Base-by-base conservation (phyloP, 352 stramenopile genomes). In the Pythium scleroteichum region DNA sequence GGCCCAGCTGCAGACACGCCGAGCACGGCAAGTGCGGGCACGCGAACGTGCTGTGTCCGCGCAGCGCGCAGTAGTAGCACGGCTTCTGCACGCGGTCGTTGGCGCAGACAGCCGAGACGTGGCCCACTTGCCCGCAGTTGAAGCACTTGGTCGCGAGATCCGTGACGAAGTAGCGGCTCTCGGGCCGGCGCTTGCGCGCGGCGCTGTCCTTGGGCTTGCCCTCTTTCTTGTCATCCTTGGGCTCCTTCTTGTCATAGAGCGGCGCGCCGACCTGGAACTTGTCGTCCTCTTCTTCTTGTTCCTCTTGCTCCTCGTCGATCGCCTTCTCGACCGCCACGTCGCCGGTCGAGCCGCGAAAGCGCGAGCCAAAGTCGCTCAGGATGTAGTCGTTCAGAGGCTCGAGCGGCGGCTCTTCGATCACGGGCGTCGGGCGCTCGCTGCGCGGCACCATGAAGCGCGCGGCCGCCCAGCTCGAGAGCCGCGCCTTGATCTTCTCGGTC, bases 371-470 rank as follows among this genome's bases (percentile, higher is more conserved):
- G 52, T 94, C 85, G 39, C 76, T 89, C 40, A 94, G 62, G 45
- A 94, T 94, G 55, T 85, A 89, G 47, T 94, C 85, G 39, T 90
- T 92, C n/a, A 94, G 65, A 42, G 85, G 82, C 59, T 94, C 82
- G 10, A 94, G 59, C 13, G 80, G 76, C 24, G 74, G 69, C 47
- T 92, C 79, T 50, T 90, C 82, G 7, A 87, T 33, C 45, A 82
- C 59, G 1, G 73, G 74, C 3, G 82, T 45, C 14, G 82, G 76
- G 24, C 83, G 80, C 35, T 88, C 67, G 35, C 76, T 82, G 6
- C 66, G 64, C 41, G 80, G 71, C 58, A 85, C 71, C 5, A 91
- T 67, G 59, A 92, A 92, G n/a, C 83, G 81, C 41, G 73, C 53
- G 33, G 83, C 72, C 3, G 83, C 81, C 83, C 83, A 92, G 46